Evolutionary conservation across 768 basidiomycete genomes (phyloP).

Genomic region (Hypholoma sublateritium): DNA sequence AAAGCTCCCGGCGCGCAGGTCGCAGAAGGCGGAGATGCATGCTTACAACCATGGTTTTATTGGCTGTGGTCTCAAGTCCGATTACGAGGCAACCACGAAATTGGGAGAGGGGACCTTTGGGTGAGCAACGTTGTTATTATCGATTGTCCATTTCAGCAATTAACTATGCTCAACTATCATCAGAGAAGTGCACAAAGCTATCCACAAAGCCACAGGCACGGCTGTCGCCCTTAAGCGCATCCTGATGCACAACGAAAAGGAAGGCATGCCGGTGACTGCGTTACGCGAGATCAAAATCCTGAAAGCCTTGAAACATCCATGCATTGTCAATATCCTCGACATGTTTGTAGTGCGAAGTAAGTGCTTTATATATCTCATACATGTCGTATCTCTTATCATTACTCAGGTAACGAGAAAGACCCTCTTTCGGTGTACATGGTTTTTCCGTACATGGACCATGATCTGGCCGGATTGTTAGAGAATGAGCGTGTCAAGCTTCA

Average conservation of each 20-base stretch:
- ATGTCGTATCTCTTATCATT: background rate
- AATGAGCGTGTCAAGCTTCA: conserved; percentile 85
- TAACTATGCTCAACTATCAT: background rate
- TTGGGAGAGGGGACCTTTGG: conserved; percentile 98
- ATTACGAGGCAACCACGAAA: conserved; percentile 83
- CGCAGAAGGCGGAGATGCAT: conserved; percentile 62
- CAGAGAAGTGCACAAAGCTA: conserved; percentile 91
- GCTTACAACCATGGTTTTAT: conserved; percentile 68
- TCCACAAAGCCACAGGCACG: conserved; percentile 56
- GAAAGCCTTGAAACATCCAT: conserved; percentile 83
- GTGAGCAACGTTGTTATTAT: conserved; percentile 43
- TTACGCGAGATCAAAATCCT: conserved; percentile 96
- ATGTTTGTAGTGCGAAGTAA: conserved; percentile 87
- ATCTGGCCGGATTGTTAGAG: conserved; percentile 91
- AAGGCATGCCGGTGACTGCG: conserved; percentile 96
- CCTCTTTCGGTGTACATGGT: conserved; percentile 95
- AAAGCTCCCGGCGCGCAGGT: conserved; percentile 46
- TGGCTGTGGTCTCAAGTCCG: conserved; percentile 69
- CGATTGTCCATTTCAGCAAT: conserved; percentile 10
- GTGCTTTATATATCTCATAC: conserved; percentile 21
- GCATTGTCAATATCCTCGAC: conserved; percentile 85
- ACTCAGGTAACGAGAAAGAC: conserved; percentile 61
- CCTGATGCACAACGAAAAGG: conserved; percentile 94
- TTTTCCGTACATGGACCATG: conserved; percentile 99
- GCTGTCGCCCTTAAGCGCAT: conserved; percentile 91